A percentile compares a stretch with the other conserved stretches of the same genome.
Conservation (phyloP, 2,329 filamentous ascomycete species). For the Anisogramma anomala region DNA sequence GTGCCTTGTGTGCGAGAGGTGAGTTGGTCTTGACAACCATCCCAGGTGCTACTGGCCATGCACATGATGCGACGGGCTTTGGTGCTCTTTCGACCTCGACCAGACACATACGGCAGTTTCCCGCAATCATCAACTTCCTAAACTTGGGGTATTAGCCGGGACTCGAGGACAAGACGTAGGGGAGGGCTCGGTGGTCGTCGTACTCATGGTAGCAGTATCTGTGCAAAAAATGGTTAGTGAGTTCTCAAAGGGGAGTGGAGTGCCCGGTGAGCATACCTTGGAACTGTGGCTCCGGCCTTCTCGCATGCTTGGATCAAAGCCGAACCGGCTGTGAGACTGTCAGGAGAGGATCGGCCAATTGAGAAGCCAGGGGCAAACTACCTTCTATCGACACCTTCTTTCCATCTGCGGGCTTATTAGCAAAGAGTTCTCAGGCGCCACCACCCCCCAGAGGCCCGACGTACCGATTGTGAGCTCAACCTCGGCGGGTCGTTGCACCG, state of each 20-base stretch:
- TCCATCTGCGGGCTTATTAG: constrained; percentile 55
- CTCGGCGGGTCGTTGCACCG: constrained; percentile 68
- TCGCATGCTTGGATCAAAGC: constrained; percentile 98
- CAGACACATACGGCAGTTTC: constrained; percentile 99
- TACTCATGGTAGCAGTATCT: constrained; percentile 99
- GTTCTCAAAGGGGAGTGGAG: neutral
- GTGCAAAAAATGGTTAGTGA: constrained; percentile 6
- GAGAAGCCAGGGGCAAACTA: constrained; percentile 30
- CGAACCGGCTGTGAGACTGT: constrained; percentile 60
- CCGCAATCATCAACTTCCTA: constrained; percentile 96
- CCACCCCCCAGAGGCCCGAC: constrained; percentile 21
- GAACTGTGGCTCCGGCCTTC: constrained; percentile 84
- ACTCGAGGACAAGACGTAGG: constrained; percentile 17
- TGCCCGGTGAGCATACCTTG: constrained; percentile 46
- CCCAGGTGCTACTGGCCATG: constrained; percentile 95
- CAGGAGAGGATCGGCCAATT: constrained; percentile 9
- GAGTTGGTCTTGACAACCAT: constrained; percentile 99
- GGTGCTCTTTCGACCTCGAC: constrained; percentile 95
- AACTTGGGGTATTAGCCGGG: constrained; percentile 29
- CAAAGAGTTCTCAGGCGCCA: constrained; percentile 9
- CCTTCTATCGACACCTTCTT: constrained; percentile 98
- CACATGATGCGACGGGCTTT: constrained; percentile 95
- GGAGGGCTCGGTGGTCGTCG: constrained; percentile 27
- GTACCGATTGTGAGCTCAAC: constrained; percentile 93
- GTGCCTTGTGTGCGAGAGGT: constrained; percentile 88